These are phyloP conservation scores for Tylopilus felleus DNA, from an alignment of 768 basidiomycete species.

Conservation along the genomic window DNA sequence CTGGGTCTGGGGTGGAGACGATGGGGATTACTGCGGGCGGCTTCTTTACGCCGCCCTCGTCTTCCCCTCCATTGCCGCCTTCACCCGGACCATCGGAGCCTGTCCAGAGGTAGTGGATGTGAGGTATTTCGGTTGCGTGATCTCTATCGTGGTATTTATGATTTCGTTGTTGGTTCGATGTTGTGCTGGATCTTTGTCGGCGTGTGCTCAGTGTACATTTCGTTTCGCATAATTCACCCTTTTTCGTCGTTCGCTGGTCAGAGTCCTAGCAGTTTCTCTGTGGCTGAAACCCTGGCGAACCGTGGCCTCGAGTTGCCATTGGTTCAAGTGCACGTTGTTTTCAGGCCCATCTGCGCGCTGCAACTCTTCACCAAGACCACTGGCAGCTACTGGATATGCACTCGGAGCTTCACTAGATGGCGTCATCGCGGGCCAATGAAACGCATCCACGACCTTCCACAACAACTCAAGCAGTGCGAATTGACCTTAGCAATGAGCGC, in stretches of 20 bases:
- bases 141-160: conserved; percentile 3
- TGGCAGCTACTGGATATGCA: no score
- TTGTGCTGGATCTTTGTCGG: not conserved
- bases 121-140: not conserved
- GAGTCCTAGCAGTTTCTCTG: not conserved
- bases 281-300: no score
- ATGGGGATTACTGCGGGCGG: conserved; percentile 72
- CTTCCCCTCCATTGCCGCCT: conserved; percentile 29
- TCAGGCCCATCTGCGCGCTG: no score
- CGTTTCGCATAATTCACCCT: not conserved
- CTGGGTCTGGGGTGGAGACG: conserved; percentile 74
- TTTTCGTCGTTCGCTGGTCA: not conserved
- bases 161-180: not conserved
- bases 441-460: no score
- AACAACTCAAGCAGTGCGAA: not conserved
- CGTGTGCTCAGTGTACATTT: not conserved
- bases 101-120: conserved; percentile 1
- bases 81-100: not conserved
- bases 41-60: conserved; percentile 62
- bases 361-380: no score
- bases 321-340: no score
- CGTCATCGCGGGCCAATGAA: no score
- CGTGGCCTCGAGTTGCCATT: no score
- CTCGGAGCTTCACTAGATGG: no score
- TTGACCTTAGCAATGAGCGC: not conserved